phyloP scores from a whole-genome alignment of 345 rosid species.

The Stellera chamaejasme region DNA sequence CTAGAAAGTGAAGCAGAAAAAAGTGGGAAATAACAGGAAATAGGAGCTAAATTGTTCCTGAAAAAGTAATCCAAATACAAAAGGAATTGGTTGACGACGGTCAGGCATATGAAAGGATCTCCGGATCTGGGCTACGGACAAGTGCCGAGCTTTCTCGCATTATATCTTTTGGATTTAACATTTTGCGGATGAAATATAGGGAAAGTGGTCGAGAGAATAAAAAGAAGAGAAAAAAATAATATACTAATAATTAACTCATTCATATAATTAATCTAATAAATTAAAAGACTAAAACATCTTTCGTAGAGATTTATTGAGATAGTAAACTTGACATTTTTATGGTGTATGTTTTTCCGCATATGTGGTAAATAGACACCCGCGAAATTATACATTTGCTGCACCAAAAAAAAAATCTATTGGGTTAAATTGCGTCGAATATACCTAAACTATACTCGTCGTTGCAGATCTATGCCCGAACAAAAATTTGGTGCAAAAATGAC shows the following conservation, averaged over 20 bases:
- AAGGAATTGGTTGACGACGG: conserved; percentile 20
- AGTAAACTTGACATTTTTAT: too few species aligned
- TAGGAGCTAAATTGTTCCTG: neutral
- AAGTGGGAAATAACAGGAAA: neutral
- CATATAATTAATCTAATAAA: too few species aligned
- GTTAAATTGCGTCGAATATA: too few species aligned
- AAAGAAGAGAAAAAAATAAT: conserved; percentile 6
- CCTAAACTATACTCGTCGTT: too few species aligned
- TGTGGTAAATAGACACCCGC: too few species aligned
- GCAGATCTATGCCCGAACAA: too few species aligned
- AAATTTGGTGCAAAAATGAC: too few species aligned
- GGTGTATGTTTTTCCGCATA: too few species aligned
- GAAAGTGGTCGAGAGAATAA: neutral
- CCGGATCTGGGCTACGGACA: conserved; percentile 32
- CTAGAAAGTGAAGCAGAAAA: conserved; percentile 6
- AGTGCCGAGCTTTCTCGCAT: conserved; percentile 15
- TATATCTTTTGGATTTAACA: conserved; percentile 18
- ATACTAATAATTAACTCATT: neutral
- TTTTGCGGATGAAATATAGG: neutral
- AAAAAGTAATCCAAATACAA: conserved; percentile 12
- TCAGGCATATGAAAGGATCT: conserved; percentile 4
- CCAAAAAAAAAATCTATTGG: too few species aligned
- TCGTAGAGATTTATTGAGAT: too few species aligned
- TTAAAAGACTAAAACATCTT: too few species aligned
- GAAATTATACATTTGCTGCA: too few species aligned